phyloP scores from a whole-genome alignment of 176 grass and related monocot species.

The Musa beccarii region DNA sequence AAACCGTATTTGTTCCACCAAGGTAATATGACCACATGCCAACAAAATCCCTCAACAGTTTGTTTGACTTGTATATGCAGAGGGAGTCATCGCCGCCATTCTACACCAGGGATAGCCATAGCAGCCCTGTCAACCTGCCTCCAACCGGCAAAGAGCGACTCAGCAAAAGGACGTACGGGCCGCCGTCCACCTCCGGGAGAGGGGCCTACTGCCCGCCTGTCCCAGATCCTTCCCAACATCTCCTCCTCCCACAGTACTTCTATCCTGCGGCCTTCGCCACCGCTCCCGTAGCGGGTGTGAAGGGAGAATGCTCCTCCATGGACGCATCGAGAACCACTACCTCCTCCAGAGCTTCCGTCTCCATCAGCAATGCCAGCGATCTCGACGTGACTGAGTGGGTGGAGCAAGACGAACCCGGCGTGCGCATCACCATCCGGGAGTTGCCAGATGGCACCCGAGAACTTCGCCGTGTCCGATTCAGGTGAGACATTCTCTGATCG shows the following conservation, averaged over 20 bases:
- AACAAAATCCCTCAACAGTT: too few relatives aligned
- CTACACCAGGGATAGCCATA: background rate
- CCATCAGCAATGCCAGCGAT: slow-evolving; percentile 73
- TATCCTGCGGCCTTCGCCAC: background rate
- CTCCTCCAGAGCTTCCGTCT: slow-evolving; percentile 33
- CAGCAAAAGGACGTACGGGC: background rate
- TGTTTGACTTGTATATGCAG: too few relatives aligned
- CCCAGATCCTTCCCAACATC: slow-evolving; percentile 48
- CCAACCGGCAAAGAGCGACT: background rate
- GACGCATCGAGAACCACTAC: slow-evolving; percentile 47
- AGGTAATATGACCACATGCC: too few relatives aligned
- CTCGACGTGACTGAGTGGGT: slow-evolving; percentile 60
- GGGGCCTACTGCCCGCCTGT: slow-evolving; percentile 24
- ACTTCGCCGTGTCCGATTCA: slow-evolving; percentile 76
- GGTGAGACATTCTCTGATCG: slow-evolving; percentile 11
- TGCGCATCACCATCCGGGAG: slow-evolving; percentile 71
- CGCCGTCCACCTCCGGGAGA: background rate
- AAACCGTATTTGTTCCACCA: too few relatives aligned
- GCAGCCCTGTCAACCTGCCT: background rate
- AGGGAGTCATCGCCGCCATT: too few relatives aligned
- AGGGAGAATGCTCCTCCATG: slow-evolving; percentile 3
- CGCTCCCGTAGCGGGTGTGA: background rate
- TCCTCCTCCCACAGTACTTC: slow-evolving; percentile 28
- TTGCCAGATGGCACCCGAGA: slow-evolving; percentile 55
- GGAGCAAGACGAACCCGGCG: slow-evolving; percentile 59